Conservation (phyloP, 2,329 filamentous ascomycete species). For the Orbilia javanica region DNA sequence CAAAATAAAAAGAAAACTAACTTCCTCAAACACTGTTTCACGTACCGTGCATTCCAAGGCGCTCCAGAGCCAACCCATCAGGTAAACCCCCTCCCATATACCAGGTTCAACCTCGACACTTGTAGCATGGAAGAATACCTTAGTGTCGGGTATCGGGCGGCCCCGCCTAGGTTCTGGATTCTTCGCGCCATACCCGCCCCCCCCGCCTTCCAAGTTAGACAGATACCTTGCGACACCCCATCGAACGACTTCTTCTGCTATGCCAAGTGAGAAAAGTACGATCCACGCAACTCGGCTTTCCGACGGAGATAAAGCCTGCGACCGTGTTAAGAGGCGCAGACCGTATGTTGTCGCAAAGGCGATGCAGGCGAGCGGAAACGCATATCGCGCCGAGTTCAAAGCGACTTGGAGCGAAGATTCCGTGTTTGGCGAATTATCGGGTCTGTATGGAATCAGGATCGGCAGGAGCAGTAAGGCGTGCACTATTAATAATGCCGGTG, state of each 20-base stretch:
- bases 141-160: neutral
- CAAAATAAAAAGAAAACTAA: too few species aligned
- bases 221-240: conserved; percentile 42
- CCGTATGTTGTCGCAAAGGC: conserved; percentile 44
- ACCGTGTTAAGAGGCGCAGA: conserved; percentile 15
- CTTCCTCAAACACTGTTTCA: neutral
- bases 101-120: conserved; percentile 54
- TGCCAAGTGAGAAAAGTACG: conserved; percentile 31
- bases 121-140: conserved; percentile 5
- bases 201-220: conserved; percentile 38
- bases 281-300: conserved; percentile 19
- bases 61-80: conserved; percentile 55
- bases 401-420: conserved; percentile 49
- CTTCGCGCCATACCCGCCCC: conserved; percentile 51
- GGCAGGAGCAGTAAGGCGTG: conserved; percentile 44
- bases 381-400: conserved; percentile 46
- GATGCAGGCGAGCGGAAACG: conserved; percentile 34
- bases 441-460: conserved; percentile 46
- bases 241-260: conserved; percentile 46
- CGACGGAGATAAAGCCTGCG: conserved; percentile 1
- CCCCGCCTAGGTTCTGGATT: conserved; percentile 33
- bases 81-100: conserved; percentile 53
- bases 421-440: conserved; percentile 48
- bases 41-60: conserved; percentile 46
- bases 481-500: conserved; percentile 34